These are phyloP conservation scores for Mortierella sp. DNA, from an alignment of 371 early-diverging fungal species.

Conservation along the genomic window DNA sequence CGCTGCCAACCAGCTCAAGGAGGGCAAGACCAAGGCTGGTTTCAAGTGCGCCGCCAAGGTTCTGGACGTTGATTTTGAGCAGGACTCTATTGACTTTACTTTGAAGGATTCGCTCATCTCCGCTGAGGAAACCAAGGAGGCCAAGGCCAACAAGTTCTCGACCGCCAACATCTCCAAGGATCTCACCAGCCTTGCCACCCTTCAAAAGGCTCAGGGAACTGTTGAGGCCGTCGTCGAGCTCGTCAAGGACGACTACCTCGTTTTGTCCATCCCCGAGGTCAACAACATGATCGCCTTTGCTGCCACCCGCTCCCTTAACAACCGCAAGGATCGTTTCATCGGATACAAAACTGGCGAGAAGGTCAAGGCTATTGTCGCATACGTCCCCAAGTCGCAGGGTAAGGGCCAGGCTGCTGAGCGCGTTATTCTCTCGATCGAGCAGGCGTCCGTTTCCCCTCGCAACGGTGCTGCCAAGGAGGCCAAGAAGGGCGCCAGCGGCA, in stretches of 20 bases:
- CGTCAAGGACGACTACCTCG: constrained; percentile 81
- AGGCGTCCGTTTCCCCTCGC: constrained; percentile 16
- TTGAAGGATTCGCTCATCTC: constrained; percentile 58
- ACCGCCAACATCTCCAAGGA: constrained; percentile 28
- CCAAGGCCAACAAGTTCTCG: constrained; percentile 38
- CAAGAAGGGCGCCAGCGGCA: constrained; percentile 44
- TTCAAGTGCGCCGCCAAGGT: constrained; percentile 65
- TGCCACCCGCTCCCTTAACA: constrained; percentile 66
- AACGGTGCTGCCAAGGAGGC: constrained; percentile 54
- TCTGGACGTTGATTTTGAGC: constrained; percentile 76
- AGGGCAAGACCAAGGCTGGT: constrained; percentile 62
- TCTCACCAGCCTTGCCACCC: constrained; percentile 45
- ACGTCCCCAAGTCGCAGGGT: constrained; percentile 48
- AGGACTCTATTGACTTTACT: constrained; percentile 71
- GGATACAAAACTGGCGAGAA: constrained; percentile 72
- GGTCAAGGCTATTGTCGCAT: constrained; percentile 59
- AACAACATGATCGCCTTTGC: constrained; percentile 70
- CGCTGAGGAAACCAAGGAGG: constrained; percentile 36
- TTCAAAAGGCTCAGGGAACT: constrained; percentile 48
- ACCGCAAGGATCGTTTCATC: constrained; percentile 66
- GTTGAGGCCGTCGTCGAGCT: constrained; percentile 75
- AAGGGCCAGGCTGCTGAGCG: constrained; percentile 58
- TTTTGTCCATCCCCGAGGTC: constrained; percentile 72
- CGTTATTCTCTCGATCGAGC: constrained; percentile 59
- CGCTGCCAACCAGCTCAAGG: constrained; percentile 65